Base-by-base conservation (phyloP, 2,329 filamentous ascomycete genomes). In the Pyrenophora seminiperda region DNA sequence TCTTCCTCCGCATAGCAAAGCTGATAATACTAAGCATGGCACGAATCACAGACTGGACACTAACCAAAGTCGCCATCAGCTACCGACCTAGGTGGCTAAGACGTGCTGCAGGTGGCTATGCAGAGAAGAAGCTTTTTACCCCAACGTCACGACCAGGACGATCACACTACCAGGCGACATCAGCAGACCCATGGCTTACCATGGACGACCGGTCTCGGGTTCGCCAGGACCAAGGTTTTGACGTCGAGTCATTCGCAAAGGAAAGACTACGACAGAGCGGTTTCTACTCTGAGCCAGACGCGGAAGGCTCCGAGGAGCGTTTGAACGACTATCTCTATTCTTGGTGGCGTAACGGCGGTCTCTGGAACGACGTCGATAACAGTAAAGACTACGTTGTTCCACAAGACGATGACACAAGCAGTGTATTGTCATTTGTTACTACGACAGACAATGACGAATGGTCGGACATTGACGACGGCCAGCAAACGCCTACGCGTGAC, bases 301-400 rank as follows among this genome's bases (percentile, higher is more conserved):
- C 53, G 0, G 73, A 73, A 39, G 68, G 76, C 13, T 58, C 77
- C 32, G 89, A 94, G 61, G 81, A 82, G 20, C 82, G 83, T 31
- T 77, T 97, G 2, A 88, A 93, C 57, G 80, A 81, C 2, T 86
- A 85, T 50, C 76, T 97, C 1, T 97, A 97, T 70, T 79, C 79
- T 22, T 94, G 92, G 83, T 97, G 91, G 89, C 85, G 88, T 43
- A 79, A 81, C 45, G 91, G 90, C 15, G 91, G 90, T 6, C 89
- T 89, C 76, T 97, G 91, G 86, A 92, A 93, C 1, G 86, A 87
- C 13, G 79, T 86, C 24, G 93, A 97, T 68, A 79, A 80, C 4
- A 96, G 90, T 65, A 89, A 89, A 20, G 88, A 93, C 55, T 97
- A 92, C 70, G 72, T 78, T 24, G 86, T 86, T 1, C 64, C 71